Conservation (phyloP, 345 rosid species). For the Syzygium aqueum region DNA sequence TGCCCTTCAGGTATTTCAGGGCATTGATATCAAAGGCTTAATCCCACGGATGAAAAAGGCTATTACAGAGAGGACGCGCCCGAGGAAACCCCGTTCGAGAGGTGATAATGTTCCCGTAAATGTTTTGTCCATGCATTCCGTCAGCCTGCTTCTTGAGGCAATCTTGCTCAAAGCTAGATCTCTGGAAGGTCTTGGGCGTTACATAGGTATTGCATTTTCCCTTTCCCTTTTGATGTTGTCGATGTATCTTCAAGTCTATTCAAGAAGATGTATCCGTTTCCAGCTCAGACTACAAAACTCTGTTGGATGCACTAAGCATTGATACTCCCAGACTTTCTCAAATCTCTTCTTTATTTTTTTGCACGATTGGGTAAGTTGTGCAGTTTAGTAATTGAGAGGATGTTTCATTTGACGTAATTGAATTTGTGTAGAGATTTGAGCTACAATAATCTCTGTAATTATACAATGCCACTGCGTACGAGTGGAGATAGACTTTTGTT, state of each 20-base stretch:
- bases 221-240: not conserved
- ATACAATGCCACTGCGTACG: not conserved
- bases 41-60: conserved; percentile 62
- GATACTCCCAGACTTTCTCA: not conserved
- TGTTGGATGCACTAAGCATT: not conserved
- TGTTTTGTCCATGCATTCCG: conserved; percentile 86
- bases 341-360: not conserved
- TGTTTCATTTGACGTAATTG: not conserved
- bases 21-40: conserved; percentile 65
- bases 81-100: conserved; percentile 44
- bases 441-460: not conserved
- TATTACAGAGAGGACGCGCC: conserved; percentile 51
- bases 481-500: not conserved
- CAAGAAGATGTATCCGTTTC: not conserved
- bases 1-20: conserved; percentile 91
- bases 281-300: not conserved
- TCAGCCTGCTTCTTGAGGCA: conserved; percentile 85
- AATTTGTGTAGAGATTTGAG: not conserved
- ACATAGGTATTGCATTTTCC: conserved; percentile 32
- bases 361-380: not conserved
- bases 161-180: conserved; percentile 86
- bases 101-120: conserved; percentile 28
- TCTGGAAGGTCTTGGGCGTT: conserved; percentile 54
- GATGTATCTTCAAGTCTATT: not conserved
- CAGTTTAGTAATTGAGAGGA: not conserved